These are phyloP conservation scores for Lumnitzera racemosa DNA, from an alignment of 345 rosid species.

Conservation along the genomic window DNA sequence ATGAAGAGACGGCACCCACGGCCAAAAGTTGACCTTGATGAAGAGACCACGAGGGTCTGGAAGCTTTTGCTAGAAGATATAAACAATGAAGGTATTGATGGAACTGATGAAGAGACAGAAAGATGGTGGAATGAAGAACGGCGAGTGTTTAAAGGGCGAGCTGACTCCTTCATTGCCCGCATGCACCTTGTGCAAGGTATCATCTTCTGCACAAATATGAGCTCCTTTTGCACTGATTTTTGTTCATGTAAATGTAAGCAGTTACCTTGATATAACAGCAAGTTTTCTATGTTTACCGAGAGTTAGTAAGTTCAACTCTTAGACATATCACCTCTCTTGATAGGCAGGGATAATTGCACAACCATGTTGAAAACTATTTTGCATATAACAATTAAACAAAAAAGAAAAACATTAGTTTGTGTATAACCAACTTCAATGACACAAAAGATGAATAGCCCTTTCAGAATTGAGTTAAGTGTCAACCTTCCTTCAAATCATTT, in stretches of 20 bases:
- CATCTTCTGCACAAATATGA: not conserved
- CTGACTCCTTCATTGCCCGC: constrained; percentile 79
- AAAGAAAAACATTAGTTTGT: no score
- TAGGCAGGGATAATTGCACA: no score
- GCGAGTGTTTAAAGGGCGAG: constrained; percentile 63
- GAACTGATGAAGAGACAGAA: constrained; percentile 53
- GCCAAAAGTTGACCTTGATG: constrained; percentile 80
- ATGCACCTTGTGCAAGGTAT: constrained; percentile 99
- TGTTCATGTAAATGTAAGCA: not conserved
- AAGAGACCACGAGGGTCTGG: constrained; percentile 81
- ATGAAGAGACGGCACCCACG: constrained; percentile 46
- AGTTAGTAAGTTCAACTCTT: no score
- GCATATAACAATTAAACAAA: no score
- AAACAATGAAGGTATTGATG: constrained; percentile 64
- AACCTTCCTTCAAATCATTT: no score
- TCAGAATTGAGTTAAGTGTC: no score
- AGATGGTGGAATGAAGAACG: constrained; percentile 90
- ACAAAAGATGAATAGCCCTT: not conserved
- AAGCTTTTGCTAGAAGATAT: constrained; percentile 65
- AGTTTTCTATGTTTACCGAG: no score
- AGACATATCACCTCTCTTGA: no score
- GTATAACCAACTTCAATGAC: no score
- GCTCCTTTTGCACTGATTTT: not conserved
- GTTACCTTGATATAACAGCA: no score
- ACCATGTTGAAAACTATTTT: no score